These are phyloP conservation scores for Ceratobasidium sp. DNA, from an alignment of 1,284 basidiomycete genomes.

Conservation along the genomic window DNA sequence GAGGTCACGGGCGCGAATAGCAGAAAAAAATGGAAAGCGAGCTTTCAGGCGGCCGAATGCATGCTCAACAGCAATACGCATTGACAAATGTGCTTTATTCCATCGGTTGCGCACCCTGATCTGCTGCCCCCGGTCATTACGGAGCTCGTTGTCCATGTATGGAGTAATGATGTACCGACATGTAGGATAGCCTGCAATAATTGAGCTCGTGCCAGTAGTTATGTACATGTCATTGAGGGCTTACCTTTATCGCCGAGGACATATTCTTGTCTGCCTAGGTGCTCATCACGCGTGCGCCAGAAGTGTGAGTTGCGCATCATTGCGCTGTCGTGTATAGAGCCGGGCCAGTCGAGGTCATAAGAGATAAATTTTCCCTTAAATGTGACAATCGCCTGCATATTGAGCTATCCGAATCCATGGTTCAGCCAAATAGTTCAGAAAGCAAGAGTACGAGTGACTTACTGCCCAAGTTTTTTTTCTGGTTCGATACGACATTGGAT, in stretches of 20 bases:
- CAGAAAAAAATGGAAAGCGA: neutral
- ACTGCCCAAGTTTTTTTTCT: neutral
- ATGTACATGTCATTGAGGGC: neutral
- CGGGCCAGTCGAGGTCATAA: conserved; percentile 10
- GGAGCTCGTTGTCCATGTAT: neutral
- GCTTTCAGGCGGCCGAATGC: neutral
- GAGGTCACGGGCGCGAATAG: no score
- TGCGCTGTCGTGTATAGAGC: neutral
- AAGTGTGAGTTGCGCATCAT: neutral
- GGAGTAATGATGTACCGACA: neutral
- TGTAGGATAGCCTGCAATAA: neutral
- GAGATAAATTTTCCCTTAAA: neutral
- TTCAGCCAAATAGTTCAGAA: no score
- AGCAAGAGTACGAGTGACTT: neutral
- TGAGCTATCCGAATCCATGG: no score
- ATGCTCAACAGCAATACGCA: neutral
- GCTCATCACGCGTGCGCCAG: neutral
- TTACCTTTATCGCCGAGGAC: neutral
- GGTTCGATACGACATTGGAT: neutral
- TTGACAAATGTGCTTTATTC: neutral
- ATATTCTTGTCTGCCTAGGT: neutral
- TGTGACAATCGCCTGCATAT: neutral
- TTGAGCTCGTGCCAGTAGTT: neutral
- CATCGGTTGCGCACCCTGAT: neutral
- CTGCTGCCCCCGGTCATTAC: no score